A percentile compares a stretch with the other conserved stretches of the same genome.
Evolutionary conservation across 352 stramenopile species (phyloP).

Genomic region (Hyaloperonospora arabidopsidis): DNA sequence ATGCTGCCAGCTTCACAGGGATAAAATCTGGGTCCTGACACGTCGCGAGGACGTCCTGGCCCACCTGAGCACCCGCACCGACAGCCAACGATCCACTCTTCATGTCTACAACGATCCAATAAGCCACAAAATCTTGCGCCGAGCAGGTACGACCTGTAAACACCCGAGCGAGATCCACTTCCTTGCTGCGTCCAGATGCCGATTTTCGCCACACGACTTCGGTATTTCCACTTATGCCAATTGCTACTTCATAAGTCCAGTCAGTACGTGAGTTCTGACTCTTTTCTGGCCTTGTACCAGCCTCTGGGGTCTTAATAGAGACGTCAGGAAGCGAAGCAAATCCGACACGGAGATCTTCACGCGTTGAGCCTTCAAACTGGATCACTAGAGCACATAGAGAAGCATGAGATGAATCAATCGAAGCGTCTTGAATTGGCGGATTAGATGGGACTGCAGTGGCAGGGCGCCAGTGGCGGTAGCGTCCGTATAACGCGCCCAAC

Average conservation of each 20-base stretch:
- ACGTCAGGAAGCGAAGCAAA: constrained; percentile 34
- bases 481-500: constrained; percentile 43
- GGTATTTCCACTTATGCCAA: constrained; percentile 68
- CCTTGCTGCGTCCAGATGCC: constrained; percentile 24
- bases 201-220: constrained; percentile 64
- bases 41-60: constrained; percentile 49
- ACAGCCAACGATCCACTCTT: constrained; percentile 29
- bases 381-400: constrained; percentile 39
- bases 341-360: constrained; percentile 60
- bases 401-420: constrained; percentile 3
- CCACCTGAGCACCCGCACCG: constrained; percentile 45
- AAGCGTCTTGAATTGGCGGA: constrained; percentile 5
- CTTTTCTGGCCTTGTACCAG: constrained; percentile 2
- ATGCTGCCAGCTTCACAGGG: constrained; percentile 36
- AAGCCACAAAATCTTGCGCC: constrained; percentile 46
- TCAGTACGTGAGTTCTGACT: constrained; percentile 16
- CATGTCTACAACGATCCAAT: constrained; percentile 59
- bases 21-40: constrained; percentile 34
- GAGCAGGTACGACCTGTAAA: constrained; percentile 71
- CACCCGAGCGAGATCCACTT: constrained; percentile 48
- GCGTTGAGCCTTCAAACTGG: constrained; percentile 58
- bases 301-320: constrained; percentile 8
- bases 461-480: constrained; percentile 42
- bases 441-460: not conserved
- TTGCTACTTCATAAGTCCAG: constrained; percentile 57